phyloP scores from a whole-genome alignment of 192 early-diverging fungal species.

The Helicostylum pulchrum region DNA sequence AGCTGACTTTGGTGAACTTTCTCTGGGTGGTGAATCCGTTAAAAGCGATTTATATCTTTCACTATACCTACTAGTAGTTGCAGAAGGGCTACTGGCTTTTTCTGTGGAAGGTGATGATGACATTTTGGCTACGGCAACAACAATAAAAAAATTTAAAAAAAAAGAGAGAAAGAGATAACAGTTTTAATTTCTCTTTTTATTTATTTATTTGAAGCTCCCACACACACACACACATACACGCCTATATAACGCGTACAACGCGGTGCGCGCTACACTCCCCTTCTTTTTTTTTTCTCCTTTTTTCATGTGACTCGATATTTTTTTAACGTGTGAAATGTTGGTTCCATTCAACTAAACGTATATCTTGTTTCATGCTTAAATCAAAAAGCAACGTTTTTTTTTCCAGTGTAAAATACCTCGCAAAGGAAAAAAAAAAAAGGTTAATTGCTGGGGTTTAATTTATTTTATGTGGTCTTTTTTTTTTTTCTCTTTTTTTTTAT shows the following conservation, averaged over 20 bases:
- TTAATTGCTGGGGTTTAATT: background rate
- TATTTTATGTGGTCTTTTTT: background rate
- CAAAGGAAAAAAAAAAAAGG: background rate
- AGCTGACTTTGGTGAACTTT: background rate
- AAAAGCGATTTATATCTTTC: background rate
- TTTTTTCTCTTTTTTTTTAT: slow-evolving; percentile 2
- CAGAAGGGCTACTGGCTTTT: background rate
- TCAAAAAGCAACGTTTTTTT: background rate
- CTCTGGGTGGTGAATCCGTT: slow-evolving; percentile 1
- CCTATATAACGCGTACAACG: too few relatives aligned
- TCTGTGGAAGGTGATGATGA: background rate
- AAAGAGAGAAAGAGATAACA: background rate
- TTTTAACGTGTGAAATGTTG: too few relatives aligned
- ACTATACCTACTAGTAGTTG: background rate
- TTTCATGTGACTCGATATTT: too few relatives aligned
- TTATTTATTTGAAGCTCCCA: background rate
- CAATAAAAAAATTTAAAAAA: background rate
- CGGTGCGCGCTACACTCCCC: too few relatives aligned
- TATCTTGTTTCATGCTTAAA: too few relatives aligned
- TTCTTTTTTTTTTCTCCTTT: too few relatives aligned
- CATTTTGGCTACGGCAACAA: background rate
- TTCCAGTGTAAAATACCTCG: background rate
- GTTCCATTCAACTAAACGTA: too few relatives aligned
- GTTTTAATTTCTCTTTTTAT: background rate
- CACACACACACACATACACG: too few relatives aligned